These are phyloP conservation scores for Trapa incisa DNA, from an alignment of 345 rosid species.

Conservation along the genomic window DNA sequence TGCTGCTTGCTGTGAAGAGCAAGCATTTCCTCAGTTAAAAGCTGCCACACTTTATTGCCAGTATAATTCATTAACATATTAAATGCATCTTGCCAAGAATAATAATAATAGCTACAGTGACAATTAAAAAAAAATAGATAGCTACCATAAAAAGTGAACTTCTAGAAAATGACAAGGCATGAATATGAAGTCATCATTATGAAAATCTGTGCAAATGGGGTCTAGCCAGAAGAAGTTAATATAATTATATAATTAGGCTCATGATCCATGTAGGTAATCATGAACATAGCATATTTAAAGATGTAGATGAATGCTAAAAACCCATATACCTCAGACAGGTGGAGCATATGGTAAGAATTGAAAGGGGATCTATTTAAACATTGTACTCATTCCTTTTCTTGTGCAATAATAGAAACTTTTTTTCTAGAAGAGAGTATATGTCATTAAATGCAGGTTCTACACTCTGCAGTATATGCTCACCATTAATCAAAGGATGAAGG, in stretches of 20 bases:
- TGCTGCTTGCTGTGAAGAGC: constrained; percentile 67
- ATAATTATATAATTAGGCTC: background rate
- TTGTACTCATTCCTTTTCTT: background rate
- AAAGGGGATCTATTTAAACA: background rate
- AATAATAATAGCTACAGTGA: background rate
- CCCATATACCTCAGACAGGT: no score
- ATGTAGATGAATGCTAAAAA: background rate
- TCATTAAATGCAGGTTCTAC: constrained; percentile 1
- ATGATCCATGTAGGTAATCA: background rate
- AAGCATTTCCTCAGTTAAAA: constrained; percentile 1
- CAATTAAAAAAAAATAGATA: background rate
- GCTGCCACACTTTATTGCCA: background rate
- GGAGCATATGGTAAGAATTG: background rate
- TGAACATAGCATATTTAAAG: background rate
- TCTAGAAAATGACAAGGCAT: background rate
- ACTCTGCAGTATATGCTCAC: background rate
- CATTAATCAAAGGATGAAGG: background rate
- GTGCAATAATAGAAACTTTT: background rate
- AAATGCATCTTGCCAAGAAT: background rate
- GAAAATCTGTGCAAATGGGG: background rate
- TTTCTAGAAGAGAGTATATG: background rate
- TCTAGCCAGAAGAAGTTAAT: background rate
- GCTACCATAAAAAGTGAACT: background rate
- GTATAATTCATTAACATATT: background rate
- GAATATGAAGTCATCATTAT: background rate